Evolutionary conservation across 306 rosid genomes (phyloP).

Genomic region (Medicago lupulina): DNA sequence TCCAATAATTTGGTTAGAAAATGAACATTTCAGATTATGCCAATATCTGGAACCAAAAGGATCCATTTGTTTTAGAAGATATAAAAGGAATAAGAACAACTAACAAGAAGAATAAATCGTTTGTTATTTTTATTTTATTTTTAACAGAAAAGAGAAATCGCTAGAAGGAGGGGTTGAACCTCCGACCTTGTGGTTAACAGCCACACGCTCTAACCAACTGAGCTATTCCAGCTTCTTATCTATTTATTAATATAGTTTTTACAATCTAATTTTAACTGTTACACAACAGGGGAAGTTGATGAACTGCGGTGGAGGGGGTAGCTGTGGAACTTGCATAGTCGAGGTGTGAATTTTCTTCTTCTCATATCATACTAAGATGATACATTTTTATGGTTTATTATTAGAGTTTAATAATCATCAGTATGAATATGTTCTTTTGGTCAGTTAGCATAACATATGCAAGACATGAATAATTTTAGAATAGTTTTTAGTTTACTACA

Average conservation of each 20-base stretch:
- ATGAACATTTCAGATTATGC: background rate
- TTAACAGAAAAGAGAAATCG: no score
- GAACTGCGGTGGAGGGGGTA: slow-evolving; percentile 95
- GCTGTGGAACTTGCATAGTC: slow-evolving; percentile 94
- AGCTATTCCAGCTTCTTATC: no score
- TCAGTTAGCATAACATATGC: slow-evolving; percentile 1
- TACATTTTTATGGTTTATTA: background rate
- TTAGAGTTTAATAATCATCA: background rate
- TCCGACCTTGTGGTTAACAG: no score
- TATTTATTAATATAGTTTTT: background rate
- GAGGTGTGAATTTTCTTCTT: slow-evolving; percentile 50
- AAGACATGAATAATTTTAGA: background rate
- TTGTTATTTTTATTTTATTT: no score
- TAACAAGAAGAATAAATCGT: no score
- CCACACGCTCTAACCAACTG: no score
- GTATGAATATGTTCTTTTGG: background rate
- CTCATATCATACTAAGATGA: background rate
- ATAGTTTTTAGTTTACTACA: no score
- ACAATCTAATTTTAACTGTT: background rate
- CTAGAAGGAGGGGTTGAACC: no score
- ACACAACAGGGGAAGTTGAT: slow-evolving; percentile 80
- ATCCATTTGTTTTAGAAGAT: background rate
- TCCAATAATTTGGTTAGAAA: no score
- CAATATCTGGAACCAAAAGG: background rate
- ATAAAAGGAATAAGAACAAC: no score